Percentiles rank a stretch among this genome's conserved stretches.
Evolutionary conservation across 225 moss, liverwort and hornwort species (phyloP).

Genomic region (Physcomitrium patens): DNA sequence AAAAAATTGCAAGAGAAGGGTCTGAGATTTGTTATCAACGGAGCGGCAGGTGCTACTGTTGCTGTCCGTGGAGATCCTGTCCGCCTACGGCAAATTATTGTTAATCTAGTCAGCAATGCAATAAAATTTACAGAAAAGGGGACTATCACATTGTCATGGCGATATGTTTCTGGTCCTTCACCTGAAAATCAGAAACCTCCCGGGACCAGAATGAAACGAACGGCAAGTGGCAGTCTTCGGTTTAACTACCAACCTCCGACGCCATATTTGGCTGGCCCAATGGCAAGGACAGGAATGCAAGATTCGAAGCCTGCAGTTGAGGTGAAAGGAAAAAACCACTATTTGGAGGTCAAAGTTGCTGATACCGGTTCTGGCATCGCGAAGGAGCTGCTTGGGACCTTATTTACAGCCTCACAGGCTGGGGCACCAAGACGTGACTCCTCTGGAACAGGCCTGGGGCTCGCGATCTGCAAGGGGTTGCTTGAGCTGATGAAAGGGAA

Average conservation of each 20-base stretch:
- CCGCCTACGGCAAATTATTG: slow-evolving; percentile 82
- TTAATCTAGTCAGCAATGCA: slow-evolving; percentile 82
- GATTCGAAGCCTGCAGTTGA: slow-evolving; percentile 35
- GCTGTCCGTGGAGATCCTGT: slow-evolving; percentile 90
- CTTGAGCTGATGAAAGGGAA: slow-evolving; percentile 78
- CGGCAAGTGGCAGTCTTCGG: slow-evolving; percentile 39
- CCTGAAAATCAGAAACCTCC: slow-evolving; percentile 6
- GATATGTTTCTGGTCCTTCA: slow-evolving; percentile 61
- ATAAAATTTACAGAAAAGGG: slow-evolving; percentile 81
- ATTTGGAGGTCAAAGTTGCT: slow-evolving; percentile 75
- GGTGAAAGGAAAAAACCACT: slow-evolving; percentile 56
- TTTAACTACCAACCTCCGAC: slow-evolving; percentile 19
- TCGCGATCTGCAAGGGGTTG: slow-evolving; percentile 89
- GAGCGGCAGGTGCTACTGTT: slow-evolving; percentile 45
- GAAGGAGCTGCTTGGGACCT: slow-evolving; percentile 63
- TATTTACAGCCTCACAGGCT: slow-evolving; percentile 73
- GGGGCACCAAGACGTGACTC: slow-evolving; percentile 79
- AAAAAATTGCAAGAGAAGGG: slow-evolving; percentile 61
- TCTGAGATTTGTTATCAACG: slow-evolving; percentile 54
- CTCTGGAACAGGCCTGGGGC: slow-evolving; percentile 83
- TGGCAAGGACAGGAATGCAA: slow-evolving; percentile 13
- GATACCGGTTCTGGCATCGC: slow-evolving; percentile 89
- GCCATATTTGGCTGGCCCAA: slow-evolving; percentile 30
- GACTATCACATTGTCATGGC: slow-evolving; percentile 61
- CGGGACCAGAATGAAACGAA: slow-evolving; percentile 49